Evolutionary conservation across 345 rosid species (phyloP), one percentile per base, ranked within the genome.

Genomic region (Durio zibethinus): DNA sequence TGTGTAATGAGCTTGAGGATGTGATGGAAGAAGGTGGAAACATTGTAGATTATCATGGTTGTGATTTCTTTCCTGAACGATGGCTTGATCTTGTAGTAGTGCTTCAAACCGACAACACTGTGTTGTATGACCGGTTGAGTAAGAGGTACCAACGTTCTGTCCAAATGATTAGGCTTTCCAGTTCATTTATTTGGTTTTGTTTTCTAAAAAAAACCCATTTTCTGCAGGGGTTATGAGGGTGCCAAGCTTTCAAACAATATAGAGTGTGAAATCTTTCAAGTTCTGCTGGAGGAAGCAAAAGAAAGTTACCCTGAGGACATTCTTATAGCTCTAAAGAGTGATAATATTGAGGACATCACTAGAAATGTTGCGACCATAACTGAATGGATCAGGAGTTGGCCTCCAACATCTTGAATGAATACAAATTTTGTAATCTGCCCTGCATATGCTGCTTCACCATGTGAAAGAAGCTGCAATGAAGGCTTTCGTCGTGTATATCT

Each of bases 1-100:
- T 93, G 21, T 88, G 91, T 77, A 98, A 95, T 86, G 99, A 91
- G 85, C 88, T 95, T 27, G 99, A 95, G 81, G 96, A 90, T 76
- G 35, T 83, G 27, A 95, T 95, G 97, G 89, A 80, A 66, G 86
- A 80, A 87, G 97, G 98, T 15, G 99, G 99, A 4, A 89, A 79
- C 82, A 88, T 93, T 16, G 96, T 93, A 74, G 99, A 93, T 72
- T 93, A 95, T 80, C 98, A 93, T 67, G 94, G 99, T 38, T 91
- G 97, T 11, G 94, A 95, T 77, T 95, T 93, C 85, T 95, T 95
- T 66, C 98, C 99, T 0, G 82, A 91, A 78, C 75, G 94, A 71
- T 95, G 97, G 98, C 93, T 93, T 78, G 97, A 95, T 83, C 85
- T 81, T 1, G 93, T 93, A 7, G 89, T 89, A 0, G 99, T 95